Evolutionary conservation across 2,329 filamentous ascomycete genomes (phyloP), one percentile per base, ranked within the genome.

Genomic region (Trichoderma polysporum): DNA sequence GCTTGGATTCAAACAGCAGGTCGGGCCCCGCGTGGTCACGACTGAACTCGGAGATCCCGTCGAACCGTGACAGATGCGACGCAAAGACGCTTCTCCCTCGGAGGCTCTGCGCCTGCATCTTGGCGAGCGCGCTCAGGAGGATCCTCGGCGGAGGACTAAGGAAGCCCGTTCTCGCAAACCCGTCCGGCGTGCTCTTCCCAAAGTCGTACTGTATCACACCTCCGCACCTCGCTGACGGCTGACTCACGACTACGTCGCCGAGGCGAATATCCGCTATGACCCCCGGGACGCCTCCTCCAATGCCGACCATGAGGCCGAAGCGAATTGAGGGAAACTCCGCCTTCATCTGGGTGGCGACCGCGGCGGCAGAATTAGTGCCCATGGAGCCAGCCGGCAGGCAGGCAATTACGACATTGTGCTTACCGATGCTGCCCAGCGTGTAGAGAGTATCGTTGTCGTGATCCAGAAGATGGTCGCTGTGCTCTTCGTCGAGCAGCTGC

Each of bases 361-460:
- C 4, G 9, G 57, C 31, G 1, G 57, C 57, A 10, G 39, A 29
- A 25, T 47, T 60, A 9, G 57, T 47, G 1, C 57, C 57, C 6
- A 27, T 39, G 9, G 66, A 54, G 2, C 68, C 69, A 1, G 39
- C 25, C 19, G 70, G 70, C 1, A 71, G 67, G 41, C 70, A 71
- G 1, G 58, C 68, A 4, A 68, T 58, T 1, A 71, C 71, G 3
- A 71, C 39, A 6, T 68, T 58, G 19, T 72, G 70, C 0, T 39
- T 29, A 0, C 35, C 63, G 3, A 72, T 68, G 0, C 13, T 39
- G 8, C 71, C 71, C 0, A 72, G 25, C 2, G 54, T 53, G 31
- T 72, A 70, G 2, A 15, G 35, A 25, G 19, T 33, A 41, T 69
- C 67, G 12, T 7, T 35, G 22, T n/a, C n/a, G 0, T 31, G 2